These are phyloP conservation scores for Copromyces sp. DNA, from an alignment of 495 filamentous ascomycete genomes.

Conservation along the genomic window DNA sequence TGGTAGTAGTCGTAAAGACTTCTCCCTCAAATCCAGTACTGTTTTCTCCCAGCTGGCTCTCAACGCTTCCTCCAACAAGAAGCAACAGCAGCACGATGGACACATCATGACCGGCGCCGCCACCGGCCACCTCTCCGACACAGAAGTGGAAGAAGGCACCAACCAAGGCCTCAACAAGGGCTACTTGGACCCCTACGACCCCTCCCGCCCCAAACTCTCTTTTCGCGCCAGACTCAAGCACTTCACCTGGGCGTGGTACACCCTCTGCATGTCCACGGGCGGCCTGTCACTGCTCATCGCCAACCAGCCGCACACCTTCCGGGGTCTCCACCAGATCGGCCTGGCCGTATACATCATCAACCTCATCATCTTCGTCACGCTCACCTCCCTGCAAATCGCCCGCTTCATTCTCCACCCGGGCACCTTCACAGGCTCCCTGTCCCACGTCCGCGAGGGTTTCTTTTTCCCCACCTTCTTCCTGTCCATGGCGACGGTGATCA, in stretches of 20 bases:
- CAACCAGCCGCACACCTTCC: slow-evolving; percentile 48
- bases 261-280: slow-evolving; percentile 57
- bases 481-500: slow-evolving; percentile 52
- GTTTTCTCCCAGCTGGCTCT: not conserved
- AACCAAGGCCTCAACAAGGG: not conserved
- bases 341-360: slow-evolving; percentile 53
- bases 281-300: slow-evolving; percentile 53
- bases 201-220: slow-evolving; percentile 8
- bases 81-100: not conserved
- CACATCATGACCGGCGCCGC: not conserved
- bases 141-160: not conserved
- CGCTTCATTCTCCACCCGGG: slow-evolving; percentile 49
- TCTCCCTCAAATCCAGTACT: not conserved
- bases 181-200: not conserved
- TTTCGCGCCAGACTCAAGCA: slow-evolving; percentile 43
- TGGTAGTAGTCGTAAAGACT: not conserved
- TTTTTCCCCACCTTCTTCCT: slow-evolving; percentile 63
- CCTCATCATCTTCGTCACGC: slow-evolving; percentile 46
- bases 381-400: slow-evolving; percentile 40
- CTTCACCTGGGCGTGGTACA: slow-evolving; percentile 70
- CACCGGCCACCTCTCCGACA: not conserved
- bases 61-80: not conserved
- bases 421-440: slow-evolving; percentile 42
- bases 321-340: slow-evolving; percentile 49
- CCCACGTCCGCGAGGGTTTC: slow-evolving; percentile 54